Evolutionary conservation across 176 grass and related monocot genomes (phyloP), one percentile per base, ranked within the genome.

Genomic region (Tillandsia fasciculata): DNA sequence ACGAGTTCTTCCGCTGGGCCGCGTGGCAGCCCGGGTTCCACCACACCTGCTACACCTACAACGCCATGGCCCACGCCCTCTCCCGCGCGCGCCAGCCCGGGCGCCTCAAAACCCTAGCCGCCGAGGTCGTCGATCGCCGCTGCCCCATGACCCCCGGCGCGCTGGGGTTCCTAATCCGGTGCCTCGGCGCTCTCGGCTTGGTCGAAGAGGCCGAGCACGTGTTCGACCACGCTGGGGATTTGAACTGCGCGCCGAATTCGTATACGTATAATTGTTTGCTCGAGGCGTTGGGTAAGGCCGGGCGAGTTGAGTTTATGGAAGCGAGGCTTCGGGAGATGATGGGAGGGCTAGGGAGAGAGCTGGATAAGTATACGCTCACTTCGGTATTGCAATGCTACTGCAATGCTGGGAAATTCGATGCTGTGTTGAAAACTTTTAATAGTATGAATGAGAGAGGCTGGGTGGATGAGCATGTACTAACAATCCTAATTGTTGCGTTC

Each of bases 211-310:
- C 82, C 3, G 13, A 24, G 1, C 68, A 59, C 8, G 77, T 87
- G 20, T 97, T 97, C 47, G 93, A 90, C 26, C 26, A 24, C 17
- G 81, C 93, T 11, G 68, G 67, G 15, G 27, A 66, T 48, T 80
- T 97, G 50, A 50, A 68, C 64, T 92, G 79, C 73, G 50, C 79
- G 11, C 93, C 89, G 11, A 92, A 97, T 68, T 69, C 82, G 7
- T 97, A 97, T 85, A 64, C 86, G 22, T 90, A 92, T 78, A 97
- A 86, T 26, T 97, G 93, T 73, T 81, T 92, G 67, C 77, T 97
- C 2, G 82, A 87, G 5, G 84, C 67, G 3, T 75, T 97, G 42
- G 79, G 80, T 64, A 97, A 87, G 76, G 73, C 86, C 0, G 79
- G 82, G 5, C 82, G 29, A 0, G 54, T 65, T 0, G 89, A 92